Base-by-base conservation (phyloP, 768 basidiomycete species). In the Cantharellus cinnabarinus region DNA sequence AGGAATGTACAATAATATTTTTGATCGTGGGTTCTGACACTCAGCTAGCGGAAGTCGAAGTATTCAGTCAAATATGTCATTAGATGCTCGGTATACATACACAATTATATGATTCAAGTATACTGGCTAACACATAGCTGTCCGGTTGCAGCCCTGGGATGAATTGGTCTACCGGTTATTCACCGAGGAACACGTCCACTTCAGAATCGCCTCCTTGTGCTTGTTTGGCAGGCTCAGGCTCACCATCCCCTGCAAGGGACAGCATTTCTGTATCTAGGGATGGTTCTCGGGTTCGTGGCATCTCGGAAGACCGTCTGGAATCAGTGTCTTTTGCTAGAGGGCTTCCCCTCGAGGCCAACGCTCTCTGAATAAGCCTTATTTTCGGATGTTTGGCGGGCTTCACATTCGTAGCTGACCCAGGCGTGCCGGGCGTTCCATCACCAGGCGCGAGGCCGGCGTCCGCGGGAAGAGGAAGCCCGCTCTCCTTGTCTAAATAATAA, bases 241-340 rank as follows among this genome's bases (percentile, higher is more conserved):
- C 44, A 10, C 10, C 35, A 7, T 54, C 52, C 14, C 52, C 52
- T 37, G 35, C 35, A 7, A 54, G 52, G 38, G 52, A 54, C 10
- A 54, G 52, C 52, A 54, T 54, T 37, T 54, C 52, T 7, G 52
- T 54, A 37, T 54, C 52, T 14, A 54, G 10, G 52, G 52, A 54
- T 10, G 52, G 52, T 37, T 54, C 52, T 7, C 52, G 7, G 38
- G 52, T 54, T 7, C 52, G 52, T 7, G 52, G 35, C 14, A 37
- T 37, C 10, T 37, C 52, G 1, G 52, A 37, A 37, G 52, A 10
- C 10, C 10, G 7, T 37, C 14, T 37, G 10, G 52, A 54, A 10
- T 10, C 52, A 10, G 35, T 10, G 10, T 54, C 52, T 37, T 10
- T 37, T 54, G 52, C 10, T 10, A 7, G 52, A 10, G 7, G 7